phyloP scores from a whole-genome alignment of 768 basidiomycete species.

The Kwoniella pini region DNA sequence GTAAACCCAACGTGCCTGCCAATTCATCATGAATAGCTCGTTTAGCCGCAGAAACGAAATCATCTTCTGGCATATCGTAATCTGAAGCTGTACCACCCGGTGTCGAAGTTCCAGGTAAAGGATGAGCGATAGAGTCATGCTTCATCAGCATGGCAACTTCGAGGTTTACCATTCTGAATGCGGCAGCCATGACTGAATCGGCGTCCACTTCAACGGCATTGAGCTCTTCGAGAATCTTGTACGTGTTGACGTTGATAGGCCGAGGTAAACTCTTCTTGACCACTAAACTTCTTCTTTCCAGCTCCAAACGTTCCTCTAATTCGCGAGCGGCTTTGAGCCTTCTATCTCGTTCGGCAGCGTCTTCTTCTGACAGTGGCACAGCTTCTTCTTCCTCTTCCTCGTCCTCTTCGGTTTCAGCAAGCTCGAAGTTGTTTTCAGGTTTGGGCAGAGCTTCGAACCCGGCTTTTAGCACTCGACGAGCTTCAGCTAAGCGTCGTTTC shows the following conservation, averaged over 20 bases:
- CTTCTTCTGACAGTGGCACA: conserved; percentile 66
- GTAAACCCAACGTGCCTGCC: conserved; percentile 76
- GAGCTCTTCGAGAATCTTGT: conserved; percentile 65
- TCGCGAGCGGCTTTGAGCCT: conserved; percentile 66
- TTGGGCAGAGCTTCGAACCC: conserved; percentile 82
- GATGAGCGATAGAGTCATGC: conserved; percentile 84
- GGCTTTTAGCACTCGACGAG: conserved; percentile 73
- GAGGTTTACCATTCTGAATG: conserved; percentile 67
- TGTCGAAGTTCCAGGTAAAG: conserved; percentile 79
- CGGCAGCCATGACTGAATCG: conserved; percentile 58
- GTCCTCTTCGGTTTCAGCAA: conserved; percentile 86
- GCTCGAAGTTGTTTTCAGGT: conserved; percentile 96
- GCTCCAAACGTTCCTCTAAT: conserved; percentile 72
- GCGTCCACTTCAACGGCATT: conserved; percentile 55
- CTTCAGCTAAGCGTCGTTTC: conserved; percentile 63
- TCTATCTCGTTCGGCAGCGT: conserved; percentile 89
- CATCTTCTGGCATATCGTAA: conserved; percentile 67
- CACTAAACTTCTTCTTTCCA: conserved; percentile 78
- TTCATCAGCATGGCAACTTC: conserved; percentile 78
- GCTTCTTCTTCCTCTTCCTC: conserved; percentile 59
- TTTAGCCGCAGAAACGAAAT: conserved; percentile 69
- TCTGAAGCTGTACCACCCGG: conserved; percentile 67
- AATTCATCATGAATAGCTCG: conserved; percentile 75
- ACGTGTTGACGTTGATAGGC: conserved; percentile 77
- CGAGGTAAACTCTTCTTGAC: conserved; percentile 83